Evolutionary conservation across 2,329 filamentous ascomycete genomes (phyloP), one percentile per base, ranked within the genome.

Genomic region (Furcasterigmium furcatum): DNA sequence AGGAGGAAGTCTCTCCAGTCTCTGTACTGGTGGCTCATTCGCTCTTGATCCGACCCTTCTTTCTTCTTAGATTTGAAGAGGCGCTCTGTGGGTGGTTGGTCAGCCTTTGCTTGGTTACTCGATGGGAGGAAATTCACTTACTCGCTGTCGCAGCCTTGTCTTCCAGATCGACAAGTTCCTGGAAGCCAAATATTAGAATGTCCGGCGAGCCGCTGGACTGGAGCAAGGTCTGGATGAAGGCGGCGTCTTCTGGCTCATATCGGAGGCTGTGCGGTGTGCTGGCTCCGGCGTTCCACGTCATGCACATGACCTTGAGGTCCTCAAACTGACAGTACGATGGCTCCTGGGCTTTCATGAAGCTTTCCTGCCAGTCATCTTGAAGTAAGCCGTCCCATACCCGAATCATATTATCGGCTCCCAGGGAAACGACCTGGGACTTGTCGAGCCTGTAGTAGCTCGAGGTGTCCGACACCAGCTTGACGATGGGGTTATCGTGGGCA

Each of bases 221-320:
- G 21, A 99, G 73, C 14, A 95, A 77, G 46, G 92, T 82, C 52
- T 84, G 82, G 58, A 97, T 87, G 63, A 97, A 97, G 36, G 77
- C 75, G 10, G 80, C 79, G 57, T 95, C 89, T 44, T 79, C 71
- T 24, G 81, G 77, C 2, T 82, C 81, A 51, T 88, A 82, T 45
- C 87, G 80, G 27, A 97, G 72, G 58, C 85, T 88, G 47, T 83
- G 84, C 0, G 94, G 94, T n/a, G 94, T 96, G 14, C 87, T 86
- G n/a, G 94, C 94, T 2, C 94, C 94, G 2, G 91, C 92, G 62
- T 99, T 99, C 94, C 94, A 99, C 1, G 91, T 96, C 72, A 97
- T 78, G 21, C 96, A 81, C 30, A 90, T 73, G 12, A 88, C 84
- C 41, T 82, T 85, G 46, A 97, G 74, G 56, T 95, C 85, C 44